Evolutionary conservation across 345 rosid genomes (phyloP), one percentile per base, ranked within the genome.

Genomic region (Citrus mangshanensis): DNA sequence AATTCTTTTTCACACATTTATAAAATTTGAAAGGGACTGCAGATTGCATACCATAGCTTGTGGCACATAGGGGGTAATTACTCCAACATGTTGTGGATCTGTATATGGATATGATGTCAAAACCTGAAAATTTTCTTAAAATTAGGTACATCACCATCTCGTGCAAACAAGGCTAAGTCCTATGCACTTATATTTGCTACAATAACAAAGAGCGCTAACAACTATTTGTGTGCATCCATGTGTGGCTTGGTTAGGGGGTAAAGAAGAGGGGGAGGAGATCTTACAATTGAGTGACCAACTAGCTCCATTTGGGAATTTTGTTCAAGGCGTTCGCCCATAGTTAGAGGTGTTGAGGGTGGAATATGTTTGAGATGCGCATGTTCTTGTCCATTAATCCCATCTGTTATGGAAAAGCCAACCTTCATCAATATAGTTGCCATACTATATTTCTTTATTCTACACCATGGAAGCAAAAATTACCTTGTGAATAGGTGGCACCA

Each of bases 201-300:
- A 40, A 37, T 21, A n/a, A 40, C 18, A 76, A 35, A 58, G 59
- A 71, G 19, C 30, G 55, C 63, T 28, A 21, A 37, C 28, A 79
- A 72, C 62, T 25, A 68, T 22, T 32, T 68, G 65, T 21, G 25
- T 25, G 63, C 28, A 58, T 28, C 63, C 25, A 21, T 4, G 56
- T 21, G 37, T 46, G n/a, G 1, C 22, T 14, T 37, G 21, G 16
- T 74, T 13, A 63, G 67, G 56, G 8, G 51, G 18, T 46, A 72
- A 9, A 16, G 3, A 72, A 61, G 72, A 59, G 34, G 27, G n/a
- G 59, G 28, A 24, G 19, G 75, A 40, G 80, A 77, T 51, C 87
- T 79, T 82, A 91, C 94, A 80, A 91, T 85, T 37, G 94, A 89
- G 85, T 88, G 94, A 68, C 94, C 92, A n/a, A 87, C 91, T 62